Conservation (phyloP, 306 rosid species). For the Pyrus bretschneideri region DNA sequence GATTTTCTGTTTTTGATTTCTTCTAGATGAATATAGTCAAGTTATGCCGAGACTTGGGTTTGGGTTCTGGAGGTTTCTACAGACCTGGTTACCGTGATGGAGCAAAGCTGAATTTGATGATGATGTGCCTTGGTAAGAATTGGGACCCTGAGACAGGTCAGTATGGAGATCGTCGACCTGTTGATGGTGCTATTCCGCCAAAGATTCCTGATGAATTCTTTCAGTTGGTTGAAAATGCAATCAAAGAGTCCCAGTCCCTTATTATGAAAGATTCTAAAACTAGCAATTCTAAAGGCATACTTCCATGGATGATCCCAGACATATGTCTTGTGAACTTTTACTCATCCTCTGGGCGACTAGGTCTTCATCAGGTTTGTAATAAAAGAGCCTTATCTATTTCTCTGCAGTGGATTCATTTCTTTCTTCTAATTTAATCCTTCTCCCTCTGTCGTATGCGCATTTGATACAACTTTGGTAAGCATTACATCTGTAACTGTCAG, state of each 20-base stretch:
- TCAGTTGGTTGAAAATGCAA: conserved; percentile 31
- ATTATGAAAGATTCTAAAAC: conserved; percentile 9
- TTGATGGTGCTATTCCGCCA: conserved; percentile 54
- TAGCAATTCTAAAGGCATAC: conserved; percentile 4
- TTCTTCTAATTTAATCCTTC: background rate
- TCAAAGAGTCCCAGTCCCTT: conserved; percentile 29
- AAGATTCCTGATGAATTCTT: conserved; percentile 38
- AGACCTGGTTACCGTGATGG: conserved; percentile 66
- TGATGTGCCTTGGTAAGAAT: conserved; percentile 89
- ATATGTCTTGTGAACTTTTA: conserved; percentile 76
- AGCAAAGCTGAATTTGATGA: conserved; percentile 45
- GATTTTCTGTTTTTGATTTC: background rate
- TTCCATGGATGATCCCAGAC: conserved; percentile 44
- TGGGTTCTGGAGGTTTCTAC: conserved; percentile 72
- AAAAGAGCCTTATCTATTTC: background rate
- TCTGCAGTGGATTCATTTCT: background rate
- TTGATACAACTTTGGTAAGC: background rate
- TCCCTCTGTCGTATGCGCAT: background rate
- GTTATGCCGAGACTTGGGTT: conserved; percentile 45
- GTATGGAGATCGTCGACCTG: conserved; percentile 37
- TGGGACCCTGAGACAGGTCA: conserved; percentile 63
- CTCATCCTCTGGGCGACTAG: conserved; percentile 49
- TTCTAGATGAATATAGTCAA: conserved; percentile 43
- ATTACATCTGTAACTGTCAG: background rate
- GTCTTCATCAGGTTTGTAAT: conserved; percentile 64